These are phyloP conservation scores for Cercophora sp. DNA, from an alignment of 495 filamentous ascomycete genomes.

Conservation along the genomic window DNA sequence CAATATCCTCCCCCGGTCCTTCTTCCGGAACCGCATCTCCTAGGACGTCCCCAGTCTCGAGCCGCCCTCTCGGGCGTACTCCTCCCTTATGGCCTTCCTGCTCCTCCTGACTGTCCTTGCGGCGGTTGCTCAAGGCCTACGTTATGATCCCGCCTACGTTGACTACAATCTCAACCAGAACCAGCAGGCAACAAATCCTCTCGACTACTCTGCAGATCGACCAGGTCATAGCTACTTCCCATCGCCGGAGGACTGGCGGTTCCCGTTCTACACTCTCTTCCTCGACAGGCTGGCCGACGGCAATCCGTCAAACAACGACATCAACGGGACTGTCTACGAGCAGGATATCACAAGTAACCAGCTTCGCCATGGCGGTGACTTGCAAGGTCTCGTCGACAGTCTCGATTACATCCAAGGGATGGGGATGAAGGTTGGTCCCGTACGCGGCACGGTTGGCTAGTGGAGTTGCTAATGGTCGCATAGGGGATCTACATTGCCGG, in stretches of 20 bases:
- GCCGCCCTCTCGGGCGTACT: constrained; percentile 17
- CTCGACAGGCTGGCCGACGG: constrained; percentile 68
- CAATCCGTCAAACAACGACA: constrained; percentile 66
- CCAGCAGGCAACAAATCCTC: constrained; percentile 49
- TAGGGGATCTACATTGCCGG: constrained; percentile 68
- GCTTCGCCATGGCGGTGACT: constrained; percentile 67
- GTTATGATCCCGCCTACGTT: constrained; percentile 50
- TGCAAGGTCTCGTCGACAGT: constrained; percentile 59
- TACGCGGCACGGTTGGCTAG: not conserved
- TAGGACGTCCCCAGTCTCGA: too few relatives aligned
- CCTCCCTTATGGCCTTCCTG: constrained; percentile 13
- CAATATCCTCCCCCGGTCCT: too few relatives aligned
- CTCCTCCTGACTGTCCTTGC: constrained; percentile 9
- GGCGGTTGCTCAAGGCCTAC: constrained; percentile 36
- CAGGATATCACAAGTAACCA: constrained; percentile 64
- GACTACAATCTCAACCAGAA: constrained; percentile 62
- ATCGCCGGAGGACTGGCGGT: constrained; percentile 63
- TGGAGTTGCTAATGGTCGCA: not conserved
- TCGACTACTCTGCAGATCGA: constrained; percentile 61
- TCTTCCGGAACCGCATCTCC: too few relatives aligned
- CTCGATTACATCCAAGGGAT: constrained; percentile 72
- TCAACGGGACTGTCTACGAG: constrained; percentile 65
- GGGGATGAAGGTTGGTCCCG: constrained; percentile 50
- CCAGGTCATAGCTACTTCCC: constrained; percentile 52
- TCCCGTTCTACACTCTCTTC: constrained; percentile 67